Evolutionary conservation across 2,329 filamentous ascomycete species (phyloP).

Genomic region (Diaporthe australafricana): DNA sequence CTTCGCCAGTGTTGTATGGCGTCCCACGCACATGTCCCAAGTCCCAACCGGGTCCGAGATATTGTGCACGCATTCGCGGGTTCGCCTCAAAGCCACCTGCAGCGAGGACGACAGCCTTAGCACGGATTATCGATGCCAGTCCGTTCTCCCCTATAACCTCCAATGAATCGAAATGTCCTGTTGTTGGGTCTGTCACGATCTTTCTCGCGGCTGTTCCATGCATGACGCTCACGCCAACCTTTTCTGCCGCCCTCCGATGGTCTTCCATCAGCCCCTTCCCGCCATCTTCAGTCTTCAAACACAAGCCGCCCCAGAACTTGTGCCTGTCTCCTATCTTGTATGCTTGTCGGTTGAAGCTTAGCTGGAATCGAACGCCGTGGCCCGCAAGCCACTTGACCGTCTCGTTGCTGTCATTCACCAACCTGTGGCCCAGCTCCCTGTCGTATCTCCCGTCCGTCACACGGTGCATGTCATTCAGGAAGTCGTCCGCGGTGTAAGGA

Average conservation of each 20-base stretch:
- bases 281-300: conserved; percentile 68
- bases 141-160: conserved; percentile 42
- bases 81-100: conserved; percentile 75
- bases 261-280: conserved; percentile 69
- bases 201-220: conserved; percentile 59
- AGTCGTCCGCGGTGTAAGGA: conserved; percentile 66
- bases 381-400: conserved; percentile 66
- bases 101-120: conserved; percentile 62
- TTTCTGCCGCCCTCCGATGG: conserved; percentile 55
- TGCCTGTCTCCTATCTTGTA: conserved; percentile 70
- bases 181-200: conserved; percentile 48
- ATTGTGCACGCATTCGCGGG: conserved; percentile 64
- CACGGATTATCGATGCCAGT: conserved; percentile 44
- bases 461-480: conserved; percentile 65
- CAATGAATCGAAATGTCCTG: conserved; percentile 48
- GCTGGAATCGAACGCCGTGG: conserved; percentile 67
- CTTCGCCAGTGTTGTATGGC: conserved; percentile 72
- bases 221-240: conserved; percentile 55
- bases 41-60: conserved; percentile 71
- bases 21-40: conserved; percentile 71
- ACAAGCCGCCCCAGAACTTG: conserved; percentile 76
- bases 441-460: conserved; percentile 68
- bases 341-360: conserved; percentile 74
- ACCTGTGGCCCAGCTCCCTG: conserved; percentile 55
- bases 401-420: conserved; percentile 64